Percentiles rank a stretch among this genome's conserved stretches.
phyloP scores from a whole-genome alignment of 2,329 filamentous ascomycete species.

The Chaetomium olivaceum region DNA sequence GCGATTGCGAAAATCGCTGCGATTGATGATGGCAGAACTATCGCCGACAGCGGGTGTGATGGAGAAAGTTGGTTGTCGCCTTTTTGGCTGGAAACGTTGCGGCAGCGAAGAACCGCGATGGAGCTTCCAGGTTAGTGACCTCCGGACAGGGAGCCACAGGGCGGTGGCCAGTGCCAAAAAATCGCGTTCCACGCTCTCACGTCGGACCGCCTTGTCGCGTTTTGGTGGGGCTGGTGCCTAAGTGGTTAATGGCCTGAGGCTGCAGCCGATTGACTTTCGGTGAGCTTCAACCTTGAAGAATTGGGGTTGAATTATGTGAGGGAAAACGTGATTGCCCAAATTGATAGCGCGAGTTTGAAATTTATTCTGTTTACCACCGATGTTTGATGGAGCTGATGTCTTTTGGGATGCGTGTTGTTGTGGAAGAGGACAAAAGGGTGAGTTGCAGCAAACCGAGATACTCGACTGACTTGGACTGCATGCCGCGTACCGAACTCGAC shows the following conservation, averaged over 20 bases:
- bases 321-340: background rate
- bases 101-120: constrained; percentile 25
- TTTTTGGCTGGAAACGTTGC: constrained; percentile 20
- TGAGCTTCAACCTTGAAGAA: background rate
- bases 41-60: constrained; percentile 18
- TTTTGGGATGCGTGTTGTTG: background rate
- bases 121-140: constrained; percentile 9
- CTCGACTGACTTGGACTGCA: too few relatives aligned
- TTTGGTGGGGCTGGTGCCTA: constrained; percentile 28
- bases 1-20: constrained; percentile 33
- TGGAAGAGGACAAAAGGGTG: background rate
- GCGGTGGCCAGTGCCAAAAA: constrained; percentile 30
- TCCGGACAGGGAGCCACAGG: constrained; percentile 21
- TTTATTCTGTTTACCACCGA: background rate
- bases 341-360: background rate
- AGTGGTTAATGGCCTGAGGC: constrained; percentile 29
- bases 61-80: constrained; percentile 18
- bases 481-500: too few relatives aligned
- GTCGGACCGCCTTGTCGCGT: constrained; percentile 29
- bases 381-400: background rate
- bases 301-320: background rate
- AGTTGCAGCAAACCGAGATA: background rate
- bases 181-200: constrained; percentile 30
- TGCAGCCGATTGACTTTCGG: background rate
- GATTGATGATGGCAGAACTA: constrained; percentile 29